These are phyloP conservation scores for Nymphaea colorata DNA, from an alignment of 164 flowering plant genomes.

Conservation along the genomic window DNA sequence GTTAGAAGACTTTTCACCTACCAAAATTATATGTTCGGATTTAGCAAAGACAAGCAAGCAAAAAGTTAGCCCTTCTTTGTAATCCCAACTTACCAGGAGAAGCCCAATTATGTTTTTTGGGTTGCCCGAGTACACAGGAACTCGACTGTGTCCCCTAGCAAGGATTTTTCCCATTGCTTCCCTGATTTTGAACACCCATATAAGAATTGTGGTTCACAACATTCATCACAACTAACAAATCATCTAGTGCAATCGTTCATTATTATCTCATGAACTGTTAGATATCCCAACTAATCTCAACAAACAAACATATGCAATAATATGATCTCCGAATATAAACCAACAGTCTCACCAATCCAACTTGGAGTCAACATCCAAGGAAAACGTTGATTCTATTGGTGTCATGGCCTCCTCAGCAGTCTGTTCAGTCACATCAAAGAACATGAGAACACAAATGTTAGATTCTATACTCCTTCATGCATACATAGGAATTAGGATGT, in stretches of 20 bases:
- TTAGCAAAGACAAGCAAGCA: not conserved
- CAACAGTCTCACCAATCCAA: constrained; percentile 63
- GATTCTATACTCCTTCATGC: not conserved
- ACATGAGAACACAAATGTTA: no score
- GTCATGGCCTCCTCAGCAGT: constrained; percentile 99
- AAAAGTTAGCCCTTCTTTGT: not conserved
- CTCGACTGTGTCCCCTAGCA: constrained; percentile 98
- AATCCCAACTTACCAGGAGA: constrained; percentile 47
- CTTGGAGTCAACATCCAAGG: constrained; percentile 89
- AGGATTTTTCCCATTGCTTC: constrained; percentile 97
- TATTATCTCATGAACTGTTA: no score
- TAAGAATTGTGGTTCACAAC: no score
- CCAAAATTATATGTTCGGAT: not conserved
- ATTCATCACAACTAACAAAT: no score
- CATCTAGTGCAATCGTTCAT: no score
- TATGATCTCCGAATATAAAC: not conserved
- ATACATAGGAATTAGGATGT: no score
- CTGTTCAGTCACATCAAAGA: constrained; percentile 20
- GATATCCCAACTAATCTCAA: no score
- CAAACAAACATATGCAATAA: not conserved
- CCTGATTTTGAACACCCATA: constrained; percentile 29
- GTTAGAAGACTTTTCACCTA: constrained; percentile 98
- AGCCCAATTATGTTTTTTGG: constrained; percentile 91
- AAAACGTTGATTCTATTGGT: constrained; percentile 97
- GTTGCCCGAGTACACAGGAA: constrained; percentile 94